These are phyloP conservation scores for Cajanus cajan DNA, from an alignment of 306 rosid genomes.

Conservation along the genomic window DNA sequence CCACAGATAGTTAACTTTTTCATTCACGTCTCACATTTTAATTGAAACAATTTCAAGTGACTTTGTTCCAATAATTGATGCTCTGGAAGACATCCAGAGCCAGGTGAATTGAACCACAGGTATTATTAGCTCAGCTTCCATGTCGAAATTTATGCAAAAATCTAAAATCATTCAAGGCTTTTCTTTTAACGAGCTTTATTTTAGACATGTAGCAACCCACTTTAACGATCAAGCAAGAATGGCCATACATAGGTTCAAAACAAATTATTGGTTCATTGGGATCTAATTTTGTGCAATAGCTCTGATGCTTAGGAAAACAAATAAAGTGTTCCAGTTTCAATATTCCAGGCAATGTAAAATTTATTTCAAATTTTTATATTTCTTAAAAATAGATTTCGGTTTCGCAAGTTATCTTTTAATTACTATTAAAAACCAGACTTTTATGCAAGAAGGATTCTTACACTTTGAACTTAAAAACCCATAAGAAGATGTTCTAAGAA, in stretches of 20 bases:
- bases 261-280: background rate
- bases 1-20: background rate
- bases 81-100: no score
- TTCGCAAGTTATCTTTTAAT: no score
- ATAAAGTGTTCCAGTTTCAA: background rate
- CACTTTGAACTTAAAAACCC: no score
- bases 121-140: background rate
- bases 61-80: background rate
- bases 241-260: no score
- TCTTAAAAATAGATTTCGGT: no score
- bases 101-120: background rate
- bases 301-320: background rate
- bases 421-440: no score
- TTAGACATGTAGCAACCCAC: background rate
- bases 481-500: no score
- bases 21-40: background rate
- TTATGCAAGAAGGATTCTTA: no score
- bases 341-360: background rate
- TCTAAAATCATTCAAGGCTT: background rate
- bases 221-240: no score
- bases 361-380: no score
- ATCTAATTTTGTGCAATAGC: background rate
- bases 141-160: background rate
- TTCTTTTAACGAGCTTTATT: background rate
- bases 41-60: background rate